A percentile compares a stretch with the other conserved stretches of the same genome.
These are phyloP conservation scores for Huntiella decipiens DNA, from an alignment of 2,329 filamentous ascomycete genomes.

Conservation along the genomic window DNA sequence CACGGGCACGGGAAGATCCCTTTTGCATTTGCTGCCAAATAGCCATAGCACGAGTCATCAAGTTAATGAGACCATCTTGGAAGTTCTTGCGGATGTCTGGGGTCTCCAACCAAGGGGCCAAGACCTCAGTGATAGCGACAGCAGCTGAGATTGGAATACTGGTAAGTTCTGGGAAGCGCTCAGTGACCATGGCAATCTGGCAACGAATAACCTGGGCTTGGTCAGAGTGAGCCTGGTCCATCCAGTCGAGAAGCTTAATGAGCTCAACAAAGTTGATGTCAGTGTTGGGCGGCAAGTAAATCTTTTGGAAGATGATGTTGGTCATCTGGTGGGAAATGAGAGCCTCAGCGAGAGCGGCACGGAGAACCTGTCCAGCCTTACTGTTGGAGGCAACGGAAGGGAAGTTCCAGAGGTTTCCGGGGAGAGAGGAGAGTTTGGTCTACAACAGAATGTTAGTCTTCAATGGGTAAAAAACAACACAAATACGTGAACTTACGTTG, in stretches of 20 bases:
- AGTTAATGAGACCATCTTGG: constrained; percentile 7
- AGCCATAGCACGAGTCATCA: constrained; percentile 10
- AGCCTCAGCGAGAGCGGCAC: constrained; percentile 9
- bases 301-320: constrained; percentile 9
- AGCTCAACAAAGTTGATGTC: constrained; percentile 8
- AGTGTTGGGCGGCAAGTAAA: constrained; percentile 7
- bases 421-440: constrained; percentile 7
- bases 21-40: constrained; percentile 12
- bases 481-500: neutral
- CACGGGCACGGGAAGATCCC: constrained; percentile 9
- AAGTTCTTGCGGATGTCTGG: constrained; percentile 6
- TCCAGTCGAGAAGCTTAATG: constrained; percentile 9
- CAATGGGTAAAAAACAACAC: neutral
- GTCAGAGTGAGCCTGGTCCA: constrained; percentile 8
- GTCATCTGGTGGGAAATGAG: constrained; percentile 9
- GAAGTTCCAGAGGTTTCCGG: constrained; percentile 8
- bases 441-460: constrained; percentile 2
- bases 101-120: constrained; percentile 6
- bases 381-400: constrained; percentile 9
- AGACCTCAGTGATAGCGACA: constrained; percentile 2
- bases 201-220: constrained; percentile 11
- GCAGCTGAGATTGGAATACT: constrained; percentile 1
- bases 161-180: constrained; percentile 7
- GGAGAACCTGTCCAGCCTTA: constrained; percentile 8
- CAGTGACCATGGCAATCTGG: constrained; percentile 10